These are phyloP conservation scores for Articulospora tetracladia DNA, from an alignment of 495 filamentous ascomycete species.

Conservation along the genomic window DNA sequence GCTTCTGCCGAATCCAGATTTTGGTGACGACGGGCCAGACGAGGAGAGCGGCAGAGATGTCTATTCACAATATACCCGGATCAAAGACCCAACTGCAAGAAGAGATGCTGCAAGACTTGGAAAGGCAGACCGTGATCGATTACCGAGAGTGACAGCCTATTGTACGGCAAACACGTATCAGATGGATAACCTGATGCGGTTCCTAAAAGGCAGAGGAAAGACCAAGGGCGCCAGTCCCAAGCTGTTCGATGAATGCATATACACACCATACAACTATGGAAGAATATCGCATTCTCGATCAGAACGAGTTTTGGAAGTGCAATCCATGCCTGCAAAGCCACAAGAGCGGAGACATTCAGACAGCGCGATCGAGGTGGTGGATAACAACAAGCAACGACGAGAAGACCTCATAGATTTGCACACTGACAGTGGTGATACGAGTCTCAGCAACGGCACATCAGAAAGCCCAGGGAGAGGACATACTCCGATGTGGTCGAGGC, in stretches of 20 bases:
- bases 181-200: slow-evolving; percentile 81
- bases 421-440: slow-evolving; percentile 32
- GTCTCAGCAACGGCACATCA: slow-evolving; percentile 27
- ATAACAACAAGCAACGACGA: slow-evolving; percentile 38
- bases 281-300: not conserved
- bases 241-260: slow-evolving; percentile 93
- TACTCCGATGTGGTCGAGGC: slow-evolving; percentile 14
- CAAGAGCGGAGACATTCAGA: slow-evolving; percentile 65
- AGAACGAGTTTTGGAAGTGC: slow-evolving; percentile 33
- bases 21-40: slow-evolving; percentile 68
- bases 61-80: slow-evolving; percentile 87
- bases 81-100: slow-evolving; percentile 92
- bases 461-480: slow-evolving; percentile 17
- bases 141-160: slow-evolving; percentile 93
- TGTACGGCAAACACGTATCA: slow-evolving; percentile 90
- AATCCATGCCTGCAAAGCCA: slow-evolving; percentile 35
- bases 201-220: slow-evolving; percentile 76
- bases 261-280: slow-evolving; percentile 81
- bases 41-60: slow-evolving; percentile 94
- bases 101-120: slow-evolving; percentile 90
- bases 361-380: slow-evolving; percentile 54
- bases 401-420: slow-evolving; percentile 53
- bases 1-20: slow-evolving; percentile 83
- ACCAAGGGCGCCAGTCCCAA: slow-evolving; percentile 79
- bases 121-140: slow-evolving; percentile 82